Conservation (phyloP, 2,329 filamentous ascomycete species). For the Scleromitrula shiraiana region DNA sequence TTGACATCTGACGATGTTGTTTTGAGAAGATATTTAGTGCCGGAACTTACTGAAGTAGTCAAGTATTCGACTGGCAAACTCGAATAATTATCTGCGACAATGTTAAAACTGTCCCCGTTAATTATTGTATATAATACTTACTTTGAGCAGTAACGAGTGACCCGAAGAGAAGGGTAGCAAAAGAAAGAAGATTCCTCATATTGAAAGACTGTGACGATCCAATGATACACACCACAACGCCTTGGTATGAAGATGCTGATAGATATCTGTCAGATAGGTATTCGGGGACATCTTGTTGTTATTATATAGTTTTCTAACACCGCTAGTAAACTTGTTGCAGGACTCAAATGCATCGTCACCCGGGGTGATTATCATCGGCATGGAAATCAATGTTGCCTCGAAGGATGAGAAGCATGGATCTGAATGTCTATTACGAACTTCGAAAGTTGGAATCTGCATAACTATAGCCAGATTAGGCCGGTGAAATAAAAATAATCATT, state of each 20-base stretch:
- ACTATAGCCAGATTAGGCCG: too few relatives aligned
- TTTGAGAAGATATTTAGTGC: neutral
- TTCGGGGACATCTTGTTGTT: too few relatives aligned
- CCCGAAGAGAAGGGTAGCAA: constrained; percentile 7
- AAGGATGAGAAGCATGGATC: too few relatives aligned
- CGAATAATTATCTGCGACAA: neutral
- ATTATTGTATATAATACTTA: neutral
- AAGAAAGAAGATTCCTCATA: constrained; percentile 1
- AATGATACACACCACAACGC: neutral
- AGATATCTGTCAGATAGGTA: neutral
- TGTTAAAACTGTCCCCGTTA: neutral
- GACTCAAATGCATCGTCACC: too few relatives aligned
- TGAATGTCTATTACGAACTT: too few relatives aligned
- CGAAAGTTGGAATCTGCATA: too few relatives aligned
- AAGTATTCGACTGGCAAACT: neutral
- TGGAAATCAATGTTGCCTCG: too few relatives aligned
- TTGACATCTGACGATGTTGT: neutral
- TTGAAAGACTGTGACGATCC: neutral
- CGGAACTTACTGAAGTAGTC: neutral
- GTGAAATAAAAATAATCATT: too few relatives aligned
- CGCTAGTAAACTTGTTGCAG: too few relatives aligned
- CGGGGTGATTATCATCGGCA: too few relatives aligned
- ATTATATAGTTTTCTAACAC: too few relatives aligned
- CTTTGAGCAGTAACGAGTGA: constrained; percentile 10
- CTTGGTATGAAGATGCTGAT: neutral